Base-by-base conservation (phyloP, 768 basidiomycete species). In the Suillus occidentalis region DNA sequence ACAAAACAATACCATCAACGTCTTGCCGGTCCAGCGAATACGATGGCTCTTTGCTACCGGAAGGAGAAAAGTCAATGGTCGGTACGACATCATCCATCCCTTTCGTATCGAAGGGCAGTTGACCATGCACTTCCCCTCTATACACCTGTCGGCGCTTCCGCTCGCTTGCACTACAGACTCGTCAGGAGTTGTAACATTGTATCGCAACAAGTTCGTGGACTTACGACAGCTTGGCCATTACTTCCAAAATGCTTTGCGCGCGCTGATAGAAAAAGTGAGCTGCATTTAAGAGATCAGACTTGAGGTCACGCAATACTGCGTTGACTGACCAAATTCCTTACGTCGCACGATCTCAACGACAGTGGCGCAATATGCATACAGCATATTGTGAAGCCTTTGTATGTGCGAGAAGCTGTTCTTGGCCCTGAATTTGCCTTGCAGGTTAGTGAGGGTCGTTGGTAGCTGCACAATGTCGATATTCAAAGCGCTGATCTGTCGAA, bases 371-470 rank as follows among this genome's bases (percentile, higher is more conserved):
- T 99, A 99, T 0, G 93, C 94, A 72, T 94, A 95, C 1, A 96
- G 75, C 87, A 98, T 92, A 63, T 85, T 89, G 73, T 97, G 95
- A 50, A 98, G 79, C 20, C 97, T 84, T 59, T 90, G 87, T 16
- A 99, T 90, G 76, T 99, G 95, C n/a, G 90, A 84, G 73, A 98
- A 98, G 65, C 90, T 91, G 37, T 88, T 92, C 80, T 92, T 83
- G 63, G 81, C 77, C n/a, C 90, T 83, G 68, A 96, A 87, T 71
- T 87, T 89, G 1, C 83, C 72, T 72, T 96, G 93, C 1, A 98
- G 80, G 2, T 79, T 76, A 0, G 84, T 80, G 37, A 99, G 78
- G 2, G 81, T 79, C 1, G 84, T 77, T 6, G 94, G 93, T 2
- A 97, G 77, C 45, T 87, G 82, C 1, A 95, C 85, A 45, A 98